phyloP scores from a whole-genome alignment of 768 basidiomycete genomes.

The Butyriboletus loyo region DNA sequence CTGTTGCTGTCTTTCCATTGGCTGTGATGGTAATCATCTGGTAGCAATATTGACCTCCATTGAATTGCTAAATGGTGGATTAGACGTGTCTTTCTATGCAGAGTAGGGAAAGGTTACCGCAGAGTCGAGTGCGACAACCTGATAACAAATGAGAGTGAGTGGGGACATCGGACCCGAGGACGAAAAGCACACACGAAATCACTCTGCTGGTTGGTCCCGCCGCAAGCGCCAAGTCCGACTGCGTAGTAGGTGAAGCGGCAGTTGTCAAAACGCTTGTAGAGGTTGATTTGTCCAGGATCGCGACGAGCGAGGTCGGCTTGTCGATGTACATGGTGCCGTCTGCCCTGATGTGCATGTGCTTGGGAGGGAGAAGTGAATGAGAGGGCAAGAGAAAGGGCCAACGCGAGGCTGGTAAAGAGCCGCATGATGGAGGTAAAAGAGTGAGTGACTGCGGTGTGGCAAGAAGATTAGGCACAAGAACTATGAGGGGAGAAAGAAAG shows the following conservation, averaged over 20 bases:
- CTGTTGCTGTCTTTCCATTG: constrained; percentile 54
- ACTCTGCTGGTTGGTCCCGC: constrained; percentile 20
- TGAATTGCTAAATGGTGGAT: constrained; percentile 48
- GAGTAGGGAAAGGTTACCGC: constrained; percentile 12
- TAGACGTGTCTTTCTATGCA: neutral
- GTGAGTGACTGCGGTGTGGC: constrained; percentile 12
- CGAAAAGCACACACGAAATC: constrained; percentile 34
- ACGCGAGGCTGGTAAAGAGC: constrained; percentile 17
- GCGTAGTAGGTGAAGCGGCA: constrained; percentile 38
- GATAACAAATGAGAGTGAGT: constrained; percentile 4
- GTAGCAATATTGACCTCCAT: constrained; percentile 51
- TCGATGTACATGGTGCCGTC: constrained; percentile 23
- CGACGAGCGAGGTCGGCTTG: constrained; percentile 24
- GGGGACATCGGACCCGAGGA: neutral
- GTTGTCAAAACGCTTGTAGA: constrained; percentile 21
- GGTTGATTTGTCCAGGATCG: constrained; percentile 20
- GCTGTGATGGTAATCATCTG: constrained; percentile 59
- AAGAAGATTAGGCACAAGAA: constrained; percentile 7
- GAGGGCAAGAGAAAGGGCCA: constrained; percentile 18
- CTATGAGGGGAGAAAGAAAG: neutral
- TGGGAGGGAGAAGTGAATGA: constrained; percentile 16
- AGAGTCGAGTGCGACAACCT: constrained; percentile 54
- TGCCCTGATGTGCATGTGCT: constrained; percentile 21
- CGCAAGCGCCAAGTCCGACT: constrained; percentile 45
- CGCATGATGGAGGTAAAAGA: constrained; percentile 26